phyloP scores from a whole-genome alignment of 495 filamentous ascomycete genomes.

The Apodospora peruviana region DNA sequence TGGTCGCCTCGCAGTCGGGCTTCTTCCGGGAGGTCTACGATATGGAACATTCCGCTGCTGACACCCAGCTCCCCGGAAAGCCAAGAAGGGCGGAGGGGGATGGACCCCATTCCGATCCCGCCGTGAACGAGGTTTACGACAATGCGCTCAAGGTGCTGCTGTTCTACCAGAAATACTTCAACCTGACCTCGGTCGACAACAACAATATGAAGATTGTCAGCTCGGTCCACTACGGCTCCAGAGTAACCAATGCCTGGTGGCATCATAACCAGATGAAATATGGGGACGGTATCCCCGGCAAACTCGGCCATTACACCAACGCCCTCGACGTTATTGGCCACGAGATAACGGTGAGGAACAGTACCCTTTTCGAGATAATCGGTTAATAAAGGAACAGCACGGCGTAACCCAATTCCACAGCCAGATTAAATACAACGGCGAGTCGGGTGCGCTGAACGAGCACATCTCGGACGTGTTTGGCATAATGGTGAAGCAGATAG shows the following conservation, averaged over 20 bases:
- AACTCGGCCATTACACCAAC: conserved; percentile 33
- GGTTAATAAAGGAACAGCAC: too few species aligned
- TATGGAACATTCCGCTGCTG: conserved; percentile 19
- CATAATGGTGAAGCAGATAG: conserved; percentile 46
- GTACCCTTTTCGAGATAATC: too few species aligned
- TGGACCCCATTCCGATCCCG: background rate
- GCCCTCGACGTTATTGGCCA: conserved; percentile 44
- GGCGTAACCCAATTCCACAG: conserved; percentile 33
- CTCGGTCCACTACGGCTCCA: conserved; percentile 33
- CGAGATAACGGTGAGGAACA: conserved; percentile 36
- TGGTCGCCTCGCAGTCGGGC: conserved; percentile 8
- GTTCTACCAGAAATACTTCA: conserved; percentile 37
- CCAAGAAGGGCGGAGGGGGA: too few species aligned
- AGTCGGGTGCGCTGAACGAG: conserved; percentile 47
- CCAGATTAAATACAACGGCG: conserved; percentile 33
- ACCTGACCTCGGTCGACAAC: conserved; percentile 39
- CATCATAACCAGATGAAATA: conserved; percentile 34
- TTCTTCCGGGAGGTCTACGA: conserved; percentile 37
- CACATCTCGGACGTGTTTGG: conserved; percentile 46
- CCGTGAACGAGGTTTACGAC: conserved; percentile 26
- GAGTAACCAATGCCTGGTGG: conserved; percentile 26
- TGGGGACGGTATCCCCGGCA: conserved; percentile 43
- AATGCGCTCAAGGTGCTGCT: conserved; percentile 31
- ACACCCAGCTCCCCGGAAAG: too few species aligned
- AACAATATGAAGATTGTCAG: conserved; percentile 32